phyloP scores from a whole-genome alignment of 805 yeast genomes.

The Candida xyloterini region DNA sequence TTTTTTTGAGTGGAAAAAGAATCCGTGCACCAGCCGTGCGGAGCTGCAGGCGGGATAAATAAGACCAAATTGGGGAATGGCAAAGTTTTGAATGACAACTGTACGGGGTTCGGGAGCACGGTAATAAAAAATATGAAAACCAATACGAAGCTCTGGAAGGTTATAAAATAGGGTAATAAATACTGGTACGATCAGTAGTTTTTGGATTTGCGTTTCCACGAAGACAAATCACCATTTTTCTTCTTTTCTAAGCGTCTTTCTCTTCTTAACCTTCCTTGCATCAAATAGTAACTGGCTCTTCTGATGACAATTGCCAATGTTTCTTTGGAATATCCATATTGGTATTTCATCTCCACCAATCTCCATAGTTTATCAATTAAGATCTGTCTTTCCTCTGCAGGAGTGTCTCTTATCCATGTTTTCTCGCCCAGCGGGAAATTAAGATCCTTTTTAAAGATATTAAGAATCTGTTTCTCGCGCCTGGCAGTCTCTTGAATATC shows the following conservation, averaged over 20 bases:
- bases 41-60: neutral
- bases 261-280: conserved; percentile 74
- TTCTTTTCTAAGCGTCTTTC: conserved; percentile 54
- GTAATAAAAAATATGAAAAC: neutral
- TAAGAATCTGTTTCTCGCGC: conserved; percentile 51
- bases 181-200: conserved; percentile 6
- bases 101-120: conserved; percentile 1
- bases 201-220: conserved; percentile 16
- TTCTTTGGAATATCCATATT: conserved; percentile 49
- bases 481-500: conserved; percentile 52
- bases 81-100: neutral
- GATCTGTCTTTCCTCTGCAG: conserved; percentile 45
- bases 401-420: conserved; percentile 84
- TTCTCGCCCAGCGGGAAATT: conserved; percentile 72
- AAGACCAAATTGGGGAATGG: neutral
- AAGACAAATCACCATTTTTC: conserved; percentile 20
- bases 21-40: no score
- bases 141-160: conserved; percentile 2
- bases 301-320: conserved; percentile 70
- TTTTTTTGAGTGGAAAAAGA: no score
- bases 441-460: conserved; percentile 52
- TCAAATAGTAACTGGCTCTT: conserved; percentile 74
- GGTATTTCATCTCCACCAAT: conserved; percentile 45
- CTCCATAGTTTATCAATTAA: conserved; percentile 48
- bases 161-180: conserved; percentile 1